Conservation (phyloP, 2,329 filamentous ascomycete species). For the Penicillium sp. region DNA sequence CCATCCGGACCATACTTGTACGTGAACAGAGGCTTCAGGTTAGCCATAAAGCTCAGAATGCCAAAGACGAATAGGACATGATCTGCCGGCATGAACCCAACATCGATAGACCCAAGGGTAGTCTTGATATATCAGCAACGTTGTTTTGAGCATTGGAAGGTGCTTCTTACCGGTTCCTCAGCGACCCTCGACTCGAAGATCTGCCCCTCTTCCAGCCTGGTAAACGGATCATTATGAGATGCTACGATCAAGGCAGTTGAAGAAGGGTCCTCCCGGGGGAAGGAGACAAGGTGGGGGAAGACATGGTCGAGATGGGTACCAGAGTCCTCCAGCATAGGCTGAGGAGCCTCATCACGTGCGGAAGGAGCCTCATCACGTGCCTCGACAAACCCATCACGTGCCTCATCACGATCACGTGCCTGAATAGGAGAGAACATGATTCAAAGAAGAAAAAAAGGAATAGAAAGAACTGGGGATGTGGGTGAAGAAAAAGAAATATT, state of each 20-base stretch:
- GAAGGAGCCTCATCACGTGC: background rate
- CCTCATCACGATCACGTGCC: too few species aligned
- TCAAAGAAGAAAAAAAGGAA: background rate
- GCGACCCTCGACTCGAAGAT: background rate
- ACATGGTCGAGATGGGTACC: background rate
- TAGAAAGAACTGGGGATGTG: too few species aligned
- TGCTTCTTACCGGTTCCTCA: background rate
- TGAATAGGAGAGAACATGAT: background rate
- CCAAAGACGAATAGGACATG: conserved; percentile 32
- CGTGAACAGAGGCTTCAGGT: conserved; percentile 25
- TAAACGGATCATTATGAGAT: background rate
- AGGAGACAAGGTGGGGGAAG: background rate
- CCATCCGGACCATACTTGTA: conserved; percentile 18
- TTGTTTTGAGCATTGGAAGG: background rate
- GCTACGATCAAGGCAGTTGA: background rate
- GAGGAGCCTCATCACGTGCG: background rate
- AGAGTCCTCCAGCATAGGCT: background rate
- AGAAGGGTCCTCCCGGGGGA: background rate
- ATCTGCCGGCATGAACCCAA: background rate
- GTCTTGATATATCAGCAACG: background rate
- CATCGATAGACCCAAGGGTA: background rate
- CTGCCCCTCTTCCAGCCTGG: background rate
- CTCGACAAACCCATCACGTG: too few species aligned
- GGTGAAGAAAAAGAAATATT: background rate
- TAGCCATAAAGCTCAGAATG: conserved; percentile 24